Base-by-base conservation (phyloP, 768 basidiomycete species). In the Mycena chlorophos region DNA sequence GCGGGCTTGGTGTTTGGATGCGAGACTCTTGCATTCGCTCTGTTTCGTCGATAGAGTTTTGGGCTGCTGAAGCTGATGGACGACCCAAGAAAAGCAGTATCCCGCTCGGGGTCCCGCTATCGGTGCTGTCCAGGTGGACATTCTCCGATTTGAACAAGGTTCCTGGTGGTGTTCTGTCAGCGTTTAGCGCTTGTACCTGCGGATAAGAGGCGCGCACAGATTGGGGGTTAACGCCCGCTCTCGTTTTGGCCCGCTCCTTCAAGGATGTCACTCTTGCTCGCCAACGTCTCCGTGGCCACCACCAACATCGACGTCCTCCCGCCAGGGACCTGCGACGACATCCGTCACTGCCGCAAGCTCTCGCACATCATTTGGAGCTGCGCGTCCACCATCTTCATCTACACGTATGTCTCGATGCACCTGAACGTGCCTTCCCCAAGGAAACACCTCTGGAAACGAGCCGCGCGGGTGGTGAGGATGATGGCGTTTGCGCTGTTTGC, bases 401-500 rank as follows among this genome's bases (percentile, higher is more conserved):
- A 46, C 45, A 46, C 45, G 23, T 46, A 46, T n/a, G 45, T 46
- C 45, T 46, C 45, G 6, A 46, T 46, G 45, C 45, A 46, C 45
- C 45, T 46, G 4, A 46, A 23, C 22, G 45, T 28, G 5, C 45
- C 45, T 13, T 10, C 12, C 20, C 45, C 45, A 13, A 20, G 45
- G 23, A 23, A 46, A 13, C 6, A 13, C 8, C 22, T 46, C 45
- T 19, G 5, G 25, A 5, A 13, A 25, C 25, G 45, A 13, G 23
- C 6, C 26, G n/a, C 5, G 6, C 45, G 45, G 23, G n/a, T 27
- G 12, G 26, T 23, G 6, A 46, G 27, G 45, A 46, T 46, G 45
- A 46, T 46, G 45, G 4, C 20, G 45, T 27, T 46, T 19, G 45
- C 45, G 6, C 20, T 46, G 23, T 6, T 46, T 6, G 45, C 25